Base-by-base conservation (phyloP, 2,329 filamentous ascomycete species). In the Trichoderma sp. region DNA sequence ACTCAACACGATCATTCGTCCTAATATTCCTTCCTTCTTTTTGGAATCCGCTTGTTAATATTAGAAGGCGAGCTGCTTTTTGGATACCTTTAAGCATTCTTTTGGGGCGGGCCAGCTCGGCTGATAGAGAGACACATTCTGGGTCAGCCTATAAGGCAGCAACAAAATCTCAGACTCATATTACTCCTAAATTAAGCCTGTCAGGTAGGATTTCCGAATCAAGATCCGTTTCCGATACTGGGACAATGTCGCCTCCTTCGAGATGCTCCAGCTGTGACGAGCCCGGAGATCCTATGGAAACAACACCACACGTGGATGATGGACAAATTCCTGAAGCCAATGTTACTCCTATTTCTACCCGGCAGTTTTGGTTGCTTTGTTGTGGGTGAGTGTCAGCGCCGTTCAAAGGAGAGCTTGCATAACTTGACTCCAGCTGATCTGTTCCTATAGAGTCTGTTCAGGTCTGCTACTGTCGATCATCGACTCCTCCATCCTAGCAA, bases 401-500 rank as follows among this genome's bases (percentile, higher is more conserved):
- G 6, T 3, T 50, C 17, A 17, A 26, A 30, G 17, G 23, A n/a
- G 26, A 32, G 12, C 8, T 36, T 32, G 12, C 17, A 59, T 34
- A 7, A 23, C 3, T 3, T n/a, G 8, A 17, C 1, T 5, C 23
- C 6, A 32, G 6, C 65, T 68, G 26, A 68, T 17, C 9, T 47
- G 26, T 15, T 23, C 4, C 7, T 1, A n/a, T 11, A 88, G 86
- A 17, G 78, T 88, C 15, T 84, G 81, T 23, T 78, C 85, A 6
- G 88, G 87, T 3, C 81, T 90, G 1, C 87, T 89, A 68, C 82
- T 90, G 62, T 86, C 88, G 32, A 84, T 89, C 75, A 77, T 89
- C n/a, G 88, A 90, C 76, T 85, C 85, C 1, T 88, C 88, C 4
- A 89, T 90, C 47, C 85, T 90, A 1, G 87, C 88, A 1, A 90